Conservation (phyloP, 1,284 basidiomycete species). For the Tylopilus sp. region DNA sequence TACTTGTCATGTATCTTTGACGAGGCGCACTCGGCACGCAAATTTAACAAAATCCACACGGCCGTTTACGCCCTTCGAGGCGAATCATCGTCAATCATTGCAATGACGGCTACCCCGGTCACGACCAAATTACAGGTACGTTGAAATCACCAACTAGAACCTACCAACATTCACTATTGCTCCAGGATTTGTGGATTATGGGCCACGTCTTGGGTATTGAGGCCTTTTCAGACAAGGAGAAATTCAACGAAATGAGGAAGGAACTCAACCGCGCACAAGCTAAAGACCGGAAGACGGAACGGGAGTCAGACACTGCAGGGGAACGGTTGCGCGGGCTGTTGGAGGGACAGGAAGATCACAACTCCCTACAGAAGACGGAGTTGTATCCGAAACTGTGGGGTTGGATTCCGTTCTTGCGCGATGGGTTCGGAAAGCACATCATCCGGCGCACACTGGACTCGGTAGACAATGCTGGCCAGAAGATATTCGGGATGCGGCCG, state of each 20-base stretch:
- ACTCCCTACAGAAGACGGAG: background rate
- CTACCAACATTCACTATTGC: background rate
- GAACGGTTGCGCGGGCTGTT: background rate
- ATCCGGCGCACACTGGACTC: background rate
- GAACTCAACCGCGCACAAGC: conserved; percentile 6
- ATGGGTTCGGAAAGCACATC: background rate
- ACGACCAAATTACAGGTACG: conserved; percentile 17
- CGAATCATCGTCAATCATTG: background rate
- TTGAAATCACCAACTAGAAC: too few relatives aligned
- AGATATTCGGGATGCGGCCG: background rate
- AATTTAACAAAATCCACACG: conserved; percentile 8
- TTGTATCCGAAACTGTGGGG: background rate
- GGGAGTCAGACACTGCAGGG: background rate
- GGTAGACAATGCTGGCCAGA: background rate
- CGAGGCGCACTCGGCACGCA: background rate
- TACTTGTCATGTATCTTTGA: background rate
- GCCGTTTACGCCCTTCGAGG: background rate
- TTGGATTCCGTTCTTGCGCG: background rate
- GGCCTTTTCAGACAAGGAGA: fast-evolving
- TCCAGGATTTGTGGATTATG: conserved; percentile 18
- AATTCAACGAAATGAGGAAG: background rate
- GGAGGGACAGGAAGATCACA: background rate
- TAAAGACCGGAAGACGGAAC: background rate
- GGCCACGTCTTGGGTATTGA: conserved; percentile 11
- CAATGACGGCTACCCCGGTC: conserved; percentile 6